A percentile compares a stretch with the other conserved stretches of the same genome.
phyloP scores from a whole-genome alignment of 176 grass and related monocot genomes.

The Rhipidocladum racemiflorum region DNA sequence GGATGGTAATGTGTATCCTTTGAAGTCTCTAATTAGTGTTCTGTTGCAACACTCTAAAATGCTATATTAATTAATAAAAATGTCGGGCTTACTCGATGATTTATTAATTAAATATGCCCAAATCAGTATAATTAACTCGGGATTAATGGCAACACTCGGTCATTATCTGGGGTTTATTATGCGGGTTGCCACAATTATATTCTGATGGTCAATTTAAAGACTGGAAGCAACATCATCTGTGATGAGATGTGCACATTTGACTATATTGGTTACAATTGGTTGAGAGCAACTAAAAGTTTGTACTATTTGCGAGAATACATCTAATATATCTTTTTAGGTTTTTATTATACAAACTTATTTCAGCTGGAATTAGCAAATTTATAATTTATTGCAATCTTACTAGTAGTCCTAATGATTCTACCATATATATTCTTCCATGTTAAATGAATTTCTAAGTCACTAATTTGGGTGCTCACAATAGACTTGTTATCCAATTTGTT shows the following conservation, averaged over 20 bases:
- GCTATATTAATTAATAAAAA: too few species aligned
- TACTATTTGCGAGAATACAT: background rate
- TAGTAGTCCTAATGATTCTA: background rate
- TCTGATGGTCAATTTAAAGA: background rate
- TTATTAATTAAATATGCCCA: too few species aligned
- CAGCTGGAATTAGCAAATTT: background rate
- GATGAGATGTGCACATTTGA: background rate
- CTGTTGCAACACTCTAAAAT: too few species aligned
- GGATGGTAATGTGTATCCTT: too few species aligned
- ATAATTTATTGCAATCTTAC: background rate
- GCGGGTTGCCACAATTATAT: too few species aligned
- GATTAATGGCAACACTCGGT: too few species aligned
- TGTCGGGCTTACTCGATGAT: too few species aligned
- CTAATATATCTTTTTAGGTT: background rate
- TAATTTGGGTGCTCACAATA: background rate
- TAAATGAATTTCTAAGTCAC: background rate
- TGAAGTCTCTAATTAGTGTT: too few species aligned
- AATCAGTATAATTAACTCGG: too few species aligned
- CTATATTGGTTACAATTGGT: background rate
- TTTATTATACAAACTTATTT: background rate
- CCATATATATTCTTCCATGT: background rate
- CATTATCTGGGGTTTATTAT: too few species aligned
- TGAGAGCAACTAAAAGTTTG: background rate
- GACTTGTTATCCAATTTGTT: background rate
- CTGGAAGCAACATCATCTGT: background rate